Base-by-base conservation (phyloP, 192 early-diverging fungal species). In the Phycomyces nitens region DNA sequence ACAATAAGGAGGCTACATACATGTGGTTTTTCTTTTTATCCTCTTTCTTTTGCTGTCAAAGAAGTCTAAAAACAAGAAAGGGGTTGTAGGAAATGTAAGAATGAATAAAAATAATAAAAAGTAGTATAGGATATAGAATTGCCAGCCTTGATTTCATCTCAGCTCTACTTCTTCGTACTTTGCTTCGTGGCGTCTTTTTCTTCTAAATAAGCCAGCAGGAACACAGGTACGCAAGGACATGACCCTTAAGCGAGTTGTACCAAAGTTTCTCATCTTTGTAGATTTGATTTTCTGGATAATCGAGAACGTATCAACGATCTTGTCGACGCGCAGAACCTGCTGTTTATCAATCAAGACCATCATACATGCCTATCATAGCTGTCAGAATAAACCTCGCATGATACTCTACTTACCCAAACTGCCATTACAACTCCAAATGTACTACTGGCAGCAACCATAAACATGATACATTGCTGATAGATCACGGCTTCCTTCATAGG, bases 391-490 rank as follows among this genome's bases (percentile, higher is more conserved):
- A n/a, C n/a, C n/a, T n/a, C n/a, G n/a, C n/a, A n/a, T n/a, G n/a
- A n/a, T n/a, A n/a, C n/a, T n/a, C n/a, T n/a, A 68, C 64, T 75
- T 75, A 84, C 82, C 56, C 68, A 50, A n/a, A 82, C 73, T n/a
- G 78, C 55, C 6, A 70, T 68, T 39, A 89, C 62, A 0, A 84
- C 79, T 49, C 83, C 88, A 26, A 92, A 79, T 14, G 84, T 83
- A 8, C 83, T 82, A n/a, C 85, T 83, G 0, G 91, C 86, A 16
- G 84, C 82, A 21, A 95, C 88, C 88, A 95, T 88, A 66, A 92
- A 94, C 81, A 92, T 85, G 52, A 95, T 88, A 53, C 93, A 88
- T 62, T 89, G 85, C 69, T 93, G 91, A 62, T 91, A 93, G 53
- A 84, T 77, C n/a, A 85, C 87, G 0, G 93, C 92, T 47, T 91